Conservation (phyloP, 2,329 filamentous ascomycete species). For the Verticillium albo-atrum region DNA sequence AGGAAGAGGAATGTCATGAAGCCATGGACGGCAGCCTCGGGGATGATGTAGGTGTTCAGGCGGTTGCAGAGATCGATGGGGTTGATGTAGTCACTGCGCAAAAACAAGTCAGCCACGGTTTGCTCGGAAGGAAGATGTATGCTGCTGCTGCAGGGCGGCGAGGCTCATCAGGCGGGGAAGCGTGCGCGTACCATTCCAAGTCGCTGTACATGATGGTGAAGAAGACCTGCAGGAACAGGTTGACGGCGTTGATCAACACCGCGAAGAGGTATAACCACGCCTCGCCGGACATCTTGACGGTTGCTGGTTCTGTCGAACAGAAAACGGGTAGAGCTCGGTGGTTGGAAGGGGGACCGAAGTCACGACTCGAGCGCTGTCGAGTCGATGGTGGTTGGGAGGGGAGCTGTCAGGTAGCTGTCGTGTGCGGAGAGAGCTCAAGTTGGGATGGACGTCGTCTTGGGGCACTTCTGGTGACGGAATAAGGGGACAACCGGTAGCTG, state of each 20-base stretch:
- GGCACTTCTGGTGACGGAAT: background rate
- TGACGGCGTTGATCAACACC: constrained; percentile 99
- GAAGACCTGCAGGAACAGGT: constrained; percentile 99
- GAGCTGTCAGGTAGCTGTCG: background rate
- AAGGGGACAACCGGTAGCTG: background rate
- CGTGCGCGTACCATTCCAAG: constrained; percentile 78
- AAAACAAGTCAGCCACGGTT: background rate
- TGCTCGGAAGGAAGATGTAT: background rate
- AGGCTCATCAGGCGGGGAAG: background rate
- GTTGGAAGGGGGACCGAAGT: constrained; percentile 1
- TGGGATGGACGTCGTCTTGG: background rate
- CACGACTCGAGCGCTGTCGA: background rate
- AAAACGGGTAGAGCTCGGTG: constrained; percentile 5
- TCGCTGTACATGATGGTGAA: constrained; percentile 99
- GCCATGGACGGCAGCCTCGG: constrained; percentile 94
- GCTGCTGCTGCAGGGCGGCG: background rate
- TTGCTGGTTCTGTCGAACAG: background rate
- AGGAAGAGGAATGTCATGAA: constrained; percentile 95
- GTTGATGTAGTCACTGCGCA: constrained; percentile 92
- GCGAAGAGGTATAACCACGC: constrained; percentile 97
- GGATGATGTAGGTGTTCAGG: constrained; percentile 98
- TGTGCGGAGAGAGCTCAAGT: background rate
- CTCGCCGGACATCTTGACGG: constrained; percentile 79
- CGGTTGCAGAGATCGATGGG: constrained; percentile 99
- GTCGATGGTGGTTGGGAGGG: constrained; percentile 2